phyloP scores from a whole-genome alignment of 2,329 filamentous ascomycete species.

The Fusarium humuli region DNA sequence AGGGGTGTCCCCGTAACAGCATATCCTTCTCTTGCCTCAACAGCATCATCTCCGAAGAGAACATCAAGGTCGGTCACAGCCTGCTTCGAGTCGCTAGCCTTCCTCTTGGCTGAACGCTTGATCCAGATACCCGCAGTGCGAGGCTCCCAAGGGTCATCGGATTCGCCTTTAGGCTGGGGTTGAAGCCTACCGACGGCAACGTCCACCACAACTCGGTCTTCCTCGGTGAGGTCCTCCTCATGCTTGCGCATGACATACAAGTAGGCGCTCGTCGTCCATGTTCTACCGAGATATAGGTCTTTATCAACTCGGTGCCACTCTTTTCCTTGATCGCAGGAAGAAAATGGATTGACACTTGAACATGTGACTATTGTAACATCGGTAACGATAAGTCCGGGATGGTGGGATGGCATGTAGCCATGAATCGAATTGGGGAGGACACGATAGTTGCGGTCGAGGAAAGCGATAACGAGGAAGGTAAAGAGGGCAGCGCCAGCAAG shows the following conservation, averaged over 20 bases:
- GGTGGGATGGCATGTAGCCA: conserved; percentile 86
- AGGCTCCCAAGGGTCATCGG: conserved; percentile 79
- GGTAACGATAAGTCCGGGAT: conserved; percentile 85
- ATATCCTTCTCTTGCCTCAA: conserved; percentile 91
- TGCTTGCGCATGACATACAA: conserved; percentile 85
- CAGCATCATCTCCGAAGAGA: conserved; percentile 89
- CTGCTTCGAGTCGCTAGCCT: conserved; percentile 78
- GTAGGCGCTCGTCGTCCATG: conserved; percentile 82
- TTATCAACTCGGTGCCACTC: conserved; percentile 89
- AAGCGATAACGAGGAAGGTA: conserved; percentile 77
- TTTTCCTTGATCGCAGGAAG: conserved; percentile 79
- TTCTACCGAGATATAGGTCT: conserved; percentile 82
- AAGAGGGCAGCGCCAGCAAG: conserved; percentile 73
- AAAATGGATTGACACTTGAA: conserved; percentile 78
- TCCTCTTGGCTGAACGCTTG: conserved; percentile 76
- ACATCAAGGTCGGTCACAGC: conserved; percentile 87
- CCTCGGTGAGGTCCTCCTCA: conserved; percentile 80
- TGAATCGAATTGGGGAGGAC: conserved; percentile 88
- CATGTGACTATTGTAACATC: conserved; percentile 85
- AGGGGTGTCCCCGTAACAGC: conserved; percentile 79
- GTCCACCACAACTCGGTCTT: conserved; percentile 84
- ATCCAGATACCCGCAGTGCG: conserved; percentile 85
- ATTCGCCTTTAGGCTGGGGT: conserved; percentile 63
- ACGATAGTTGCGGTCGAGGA: conserved; percentile 89
- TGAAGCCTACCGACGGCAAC: conserved; percentile 79